Conservation (phyloP, 495 filamentous ascomycete species). For the Aspergillus baeticus region DNA sequence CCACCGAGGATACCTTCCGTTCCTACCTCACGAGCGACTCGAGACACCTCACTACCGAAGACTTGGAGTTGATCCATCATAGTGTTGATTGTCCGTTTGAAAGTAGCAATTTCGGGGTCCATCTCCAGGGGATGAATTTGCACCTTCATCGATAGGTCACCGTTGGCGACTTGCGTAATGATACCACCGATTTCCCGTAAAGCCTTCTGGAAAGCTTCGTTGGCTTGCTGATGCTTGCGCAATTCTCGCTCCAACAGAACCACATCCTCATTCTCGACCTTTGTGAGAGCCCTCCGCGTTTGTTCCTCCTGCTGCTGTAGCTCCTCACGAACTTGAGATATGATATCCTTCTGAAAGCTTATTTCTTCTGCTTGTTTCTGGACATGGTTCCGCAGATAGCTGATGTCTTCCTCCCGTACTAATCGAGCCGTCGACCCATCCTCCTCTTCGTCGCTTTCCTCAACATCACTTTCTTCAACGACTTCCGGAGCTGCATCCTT, state of each 20-base stretch:
- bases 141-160: constrained; percentile 97
- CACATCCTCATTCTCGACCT: constrained; percentile 64
- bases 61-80: constrained; percentile 99
- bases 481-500: constrained; percentile 27
- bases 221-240: constrained; percentile 94
- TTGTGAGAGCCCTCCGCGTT: constrained; percentile 53
- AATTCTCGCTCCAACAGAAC: constrained; percentile 81
- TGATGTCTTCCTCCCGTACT: constrained; percentile 68
- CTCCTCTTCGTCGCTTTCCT: constrained; percentile 44
- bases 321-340: constrained; percentile 66
- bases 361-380: constrained; percentile 78
- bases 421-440: constrained; percentile 40
- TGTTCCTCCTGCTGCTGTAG: constrained; percentile 61
- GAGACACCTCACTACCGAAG: constrained; percentile 95
- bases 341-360: constrained; percentile 68
- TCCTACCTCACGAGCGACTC: constrained; percentile 93
- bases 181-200: constrained; percentile 96
- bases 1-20: constrained; percentile 97
- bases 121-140: constrained; percentile 94
- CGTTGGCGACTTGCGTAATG: constrained; percentile 90
- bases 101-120: constrained; percentile 99
- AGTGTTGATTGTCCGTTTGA: constrained; percentile 94
- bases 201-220: constrained; percentile 97
- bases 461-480: constrained; percentile 35
- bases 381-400: constrained; percentile 69